Evolutionary conservation across 1,139 yeast species (phyloP).

Genomic region (Barnettozyma hawaiiensis): DNA sequence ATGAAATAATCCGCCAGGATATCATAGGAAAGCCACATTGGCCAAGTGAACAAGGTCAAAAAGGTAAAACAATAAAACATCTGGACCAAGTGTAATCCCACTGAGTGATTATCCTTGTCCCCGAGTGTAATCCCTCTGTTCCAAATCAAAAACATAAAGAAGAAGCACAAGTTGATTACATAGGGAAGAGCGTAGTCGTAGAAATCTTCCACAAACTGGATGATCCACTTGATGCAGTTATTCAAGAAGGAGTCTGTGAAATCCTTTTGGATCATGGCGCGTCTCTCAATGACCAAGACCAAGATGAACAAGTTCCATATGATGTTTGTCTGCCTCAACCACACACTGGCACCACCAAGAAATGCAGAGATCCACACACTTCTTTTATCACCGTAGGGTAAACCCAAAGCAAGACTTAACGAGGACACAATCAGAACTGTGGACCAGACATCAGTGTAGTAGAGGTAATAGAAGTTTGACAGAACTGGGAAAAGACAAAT

Average conservation of each 20-base stretch:
- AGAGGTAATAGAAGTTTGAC: conserved; percentile 66
- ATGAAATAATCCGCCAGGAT: conserved; percentile 35
- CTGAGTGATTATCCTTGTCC: conserved; percentile 79
- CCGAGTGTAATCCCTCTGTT: conserved; percentile 81
- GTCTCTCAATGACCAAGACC: conserved; percentile 49
- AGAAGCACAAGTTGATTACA: conserved; percentile 43
- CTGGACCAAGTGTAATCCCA: conserved; percentile 72
- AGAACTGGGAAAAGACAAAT: conserved; percentile 63
- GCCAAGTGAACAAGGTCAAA: conserved; percentile 57
- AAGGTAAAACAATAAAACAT: conserved; percentile 71
- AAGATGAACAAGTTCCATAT: conserved; percentile 74
- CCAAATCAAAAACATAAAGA: conserved; percentile 48
- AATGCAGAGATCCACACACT: conserved; percentile 37
- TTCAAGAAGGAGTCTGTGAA: conserved; percentile 33
- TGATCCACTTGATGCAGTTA: conserved; percentile 33
- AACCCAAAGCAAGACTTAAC: conserved; percentile 35
- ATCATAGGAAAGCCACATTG: conserved; percentile 52
- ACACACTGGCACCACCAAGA: conserved; percentile 52
- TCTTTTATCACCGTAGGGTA: conserved; percentile 29
- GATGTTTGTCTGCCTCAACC: conserved; percentile 87
- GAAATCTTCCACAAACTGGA: conserved; percentile 33
- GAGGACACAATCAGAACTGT: conserved; percentile 57
- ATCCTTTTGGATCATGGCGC: conserved; percentile 35
- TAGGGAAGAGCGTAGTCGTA: conserved; percentile 43
- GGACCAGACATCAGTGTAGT: conserved; percentile 94